Conservation (phyloP, 352 stramenopile species). For the Phytophthora quininea region DNA sequence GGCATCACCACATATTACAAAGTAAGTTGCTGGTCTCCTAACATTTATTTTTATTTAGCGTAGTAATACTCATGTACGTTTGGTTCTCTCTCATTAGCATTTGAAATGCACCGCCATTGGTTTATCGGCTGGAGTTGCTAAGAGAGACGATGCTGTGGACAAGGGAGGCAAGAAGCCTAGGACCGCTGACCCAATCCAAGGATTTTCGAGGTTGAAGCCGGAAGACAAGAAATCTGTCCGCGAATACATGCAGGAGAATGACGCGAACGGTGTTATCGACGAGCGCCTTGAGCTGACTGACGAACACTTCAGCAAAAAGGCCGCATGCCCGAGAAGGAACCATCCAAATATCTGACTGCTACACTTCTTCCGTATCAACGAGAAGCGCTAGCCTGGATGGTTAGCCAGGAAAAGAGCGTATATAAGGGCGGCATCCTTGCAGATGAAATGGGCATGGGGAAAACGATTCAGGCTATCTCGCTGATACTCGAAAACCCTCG, state of each 20-base stretch:
- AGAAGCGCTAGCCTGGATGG: conserved; percentile 97
- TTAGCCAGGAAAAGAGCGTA: conserved; percentile 88
- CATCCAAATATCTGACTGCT: conserved; percentile 80
- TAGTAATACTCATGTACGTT: conserved; percentile 4
- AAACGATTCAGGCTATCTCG: conserved; percentile 97
- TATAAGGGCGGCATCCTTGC: conserved; percentile 96
- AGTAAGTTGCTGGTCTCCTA: conserved; percentile 32
- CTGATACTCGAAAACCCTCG: conserved; percentile 94
- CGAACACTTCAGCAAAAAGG: conserved; percentile 77
- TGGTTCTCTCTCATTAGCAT: conserved; percentile 28
- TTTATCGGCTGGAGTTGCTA: conserved; percentile 19
- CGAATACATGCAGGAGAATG: conserved; percentile 67
- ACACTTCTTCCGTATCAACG: conserved; percentile 98
- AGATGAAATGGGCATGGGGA: conserved; percentile 99
- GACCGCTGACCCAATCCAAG: conserved; percentile 50
- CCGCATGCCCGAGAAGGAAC: conserved; percentile 70
- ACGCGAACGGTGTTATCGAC: conserved; percentile 56
- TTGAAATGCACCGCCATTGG: conserved; percentile 40
- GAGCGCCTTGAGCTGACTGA: conserved; percentile 72
- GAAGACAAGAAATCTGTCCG: conserved; percentile 55
- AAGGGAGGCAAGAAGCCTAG: conserved; percentile 14
- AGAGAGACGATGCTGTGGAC: conserved; percentile 22
- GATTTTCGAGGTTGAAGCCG: conserved; percentile 43
- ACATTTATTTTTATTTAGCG: neutral
- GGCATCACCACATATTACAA: conserved; percentile 84